phyloP scores from a whole-genome alignment of 768 basidiomycete genomes.

The Pulveroboletus sp. region DNA sequence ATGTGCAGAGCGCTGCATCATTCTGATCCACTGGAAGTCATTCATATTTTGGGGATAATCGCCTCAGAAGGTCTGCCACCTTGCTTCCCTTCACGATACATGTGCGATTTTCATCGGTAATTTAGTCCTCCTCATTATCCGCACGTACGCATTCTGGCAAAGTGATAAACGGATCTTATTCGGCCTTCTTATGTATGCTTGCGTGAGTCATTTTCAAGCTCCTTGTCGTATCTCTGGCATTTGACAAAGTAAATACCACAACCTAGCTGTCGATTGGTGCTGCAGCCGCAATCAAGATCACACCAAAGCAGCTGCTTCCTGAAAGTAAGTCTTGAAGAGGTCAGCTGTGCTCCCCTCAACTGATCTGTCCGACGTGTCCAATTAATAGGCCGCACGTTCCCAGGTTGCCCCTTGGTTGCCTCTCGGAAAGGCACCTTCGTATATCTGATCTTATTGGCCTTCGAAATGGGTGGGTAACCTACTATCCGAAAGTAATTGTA shows the following conservation, averaged over 20 bases:
- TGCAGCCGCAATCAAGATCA: slow-evolving; percentile 2
- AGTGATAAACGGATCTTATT: slow-evolving; percentile 8
- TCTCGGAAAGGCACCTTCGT: slow-evolving; percentile 1
- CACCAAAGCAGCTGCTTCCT: slow-evolving; percentile 5
- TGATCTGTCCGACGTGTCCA: not conserved
- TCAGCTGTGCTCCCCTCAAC: not conserved
- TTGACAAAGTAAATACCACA: not conserved
- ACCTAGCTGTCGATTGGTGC: slow-evolving; percentile 7
- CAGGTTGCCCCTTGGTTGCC: not conserved
- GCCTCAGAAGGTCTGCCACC: slow-evolving; percentile 7
- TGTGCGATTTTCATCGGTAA: not conserved
- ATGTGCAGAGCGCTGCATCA: not conserved
- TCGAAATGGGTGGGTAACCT: slow-evolving; percentile 5
- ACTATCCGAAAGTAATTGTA: not conserved
- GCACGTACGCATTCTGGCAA: slow-evolving; percentile 22
- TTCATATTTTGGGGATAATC: slow-evolving; percentile 7
- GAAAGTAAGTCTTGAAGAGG: not conserved
- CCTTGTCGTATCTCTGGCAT: too few relatives aligned
- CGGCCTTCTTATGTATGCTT: slow-evolving; percentile 9
- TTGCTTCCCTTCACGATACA: not conserved
- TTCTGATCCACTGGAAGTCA: slow-evolving; percentile 2
- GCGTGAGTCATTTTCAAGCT: slow-evolving; percentile 8
- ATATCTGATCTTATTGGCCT: slow-evolving; percentile 10
- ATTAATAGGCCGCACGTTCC: not conserved
- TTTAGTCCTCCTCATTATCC: slow-evolving; percentile 15